phyloP scores from a whole-genome alignment of 2,329 filamentous ascomycete species.

The Ceratocystiopsis brevicomis region DNA sequence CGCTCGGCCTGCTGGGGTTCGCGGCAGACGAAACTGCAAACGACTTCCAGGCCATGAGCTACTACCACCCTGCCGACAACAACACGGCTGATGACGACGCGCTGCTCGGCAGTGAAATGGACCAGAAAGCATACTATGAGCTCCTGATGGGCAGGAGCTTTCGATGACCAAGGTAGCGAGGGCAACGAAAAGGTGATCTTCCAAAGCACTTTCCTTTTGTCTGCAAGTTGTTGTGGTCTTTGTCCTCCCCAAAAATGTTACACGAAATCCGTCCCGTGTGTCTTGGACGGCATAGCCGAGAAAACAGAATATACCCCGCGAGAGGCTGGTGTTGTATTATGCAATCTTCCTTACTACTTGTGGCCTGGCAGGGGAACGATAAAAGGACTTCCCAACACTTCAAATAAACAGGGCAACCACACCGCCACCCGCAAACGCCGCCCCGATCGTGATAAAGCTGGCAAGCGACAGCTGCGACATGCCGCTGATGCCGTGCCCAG shows the following conservation, averaged over 20 bases:
- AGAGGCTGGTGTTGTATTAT: no score
- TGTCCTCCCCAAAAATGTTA: no score
- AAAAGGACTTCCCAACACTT: no score
- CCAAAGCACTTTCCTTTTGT: no score
- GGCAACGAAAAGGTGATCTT: no score
- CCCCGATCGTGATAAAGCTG: constrained; percentile 40
- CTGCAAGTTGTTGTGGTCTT: no score
- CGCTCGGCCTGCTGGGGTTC: constrained; percentile 19
- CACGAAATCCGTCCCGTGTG: no score
- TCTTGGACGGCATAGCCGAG: no score
- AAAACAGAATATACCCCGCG: no score
- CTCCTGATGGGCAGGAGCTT: constrained; percentile 17
- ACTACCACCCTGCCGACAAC: constrained; percentile 15
- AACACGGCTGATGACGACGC: constrained; percentile 12
- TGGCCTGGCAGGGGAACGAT: no score
- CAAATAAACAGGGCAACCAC: background rate
- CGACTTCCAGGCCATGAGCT: constrained; percentile 19
- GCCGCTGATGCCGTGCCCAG: constrained; percentile 50
- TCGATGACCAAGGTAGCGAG: constrained; percentile 1
- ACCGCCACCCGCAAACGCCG: constrained; percentile 34
- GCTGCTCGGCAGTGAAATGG: constrained; percentile 15
- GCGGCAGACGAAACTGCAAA: constrained; percentile 19
- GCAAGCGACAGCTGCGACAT: constrained; percentile 42
- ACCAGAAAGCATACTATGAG: constrained; percentile 20
- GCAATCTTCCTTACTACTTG: no score